phyloP scores from a whole-genome alignment of 108 stramenopile genomes.

The Cyclotella cryptica region DNA sequence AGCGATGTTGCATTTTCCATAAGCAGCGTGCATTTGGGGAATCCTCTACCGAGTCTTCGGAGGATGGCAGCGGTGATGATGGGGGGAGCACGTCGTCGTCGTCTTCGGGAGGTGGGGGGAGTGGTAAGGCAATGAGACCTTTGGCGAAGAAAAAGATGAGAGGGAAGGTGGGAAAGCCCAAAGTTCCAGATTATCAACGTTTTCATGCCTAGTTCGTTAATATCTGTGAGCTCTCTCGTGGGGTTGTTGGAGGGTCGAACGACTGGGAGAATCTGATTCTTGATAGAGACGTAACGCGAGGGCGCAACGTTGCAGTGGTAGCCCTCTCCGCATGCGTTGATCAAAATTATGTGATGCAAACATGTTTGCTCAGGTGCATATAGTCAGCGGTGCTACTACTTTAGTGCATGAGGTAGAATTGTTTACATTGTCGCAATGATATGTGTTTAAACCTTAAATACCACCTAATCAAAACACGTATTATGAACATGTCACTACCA shows the following conservation, averaged over 20 bases:
- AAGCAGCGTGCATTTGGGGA: constrained; percentile 93
- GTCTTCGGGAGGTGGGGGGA: constrained; percentile 43
- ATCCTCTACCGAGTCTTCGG: constrained; percentile 83
- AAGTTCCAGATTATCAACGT: constrained; percentile 82
- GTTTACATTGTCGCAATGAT: too few species aligned
- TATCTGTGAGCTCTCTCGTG: not conserved
- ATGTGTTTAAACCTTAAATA: too few species aligned
- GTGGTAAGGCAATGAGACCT: constrained; percentile 42
- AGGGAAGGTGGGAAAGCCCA: constrained; percentile 59
- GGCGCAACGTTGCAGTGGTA: too few species aligned
- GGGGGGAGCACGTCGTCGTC: constrained; percentile 45
- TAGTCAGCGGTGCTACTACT: too few species aligned
- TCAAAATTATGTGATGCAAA: too few species aligned
- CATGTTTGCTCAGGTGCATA: too few species aligned
- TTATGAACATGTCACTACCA: not conserved
- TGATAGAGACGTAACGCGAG: too few species aligned
- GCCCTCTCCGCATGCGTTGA: too few species aligned
- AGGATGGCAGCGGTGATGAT: constrained; percentile 58
- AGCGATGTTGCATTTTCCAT: constrained; percentile 97
- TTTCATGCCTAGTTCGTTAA: constrained; percentile 66
- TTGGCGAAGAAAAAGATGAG: constrained; percentile 49
- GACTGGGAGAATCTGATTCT: not conserved
- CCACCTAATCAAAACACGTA: too few species aligned
- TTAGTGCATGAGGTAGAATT: too few species aligned
- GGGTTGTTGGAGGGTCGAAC: not conserved